phyloP scores from a whole-genome alignment of 2,329 filamentous ascomycete species.

The Trichoderma arundinaceum region DNA sequence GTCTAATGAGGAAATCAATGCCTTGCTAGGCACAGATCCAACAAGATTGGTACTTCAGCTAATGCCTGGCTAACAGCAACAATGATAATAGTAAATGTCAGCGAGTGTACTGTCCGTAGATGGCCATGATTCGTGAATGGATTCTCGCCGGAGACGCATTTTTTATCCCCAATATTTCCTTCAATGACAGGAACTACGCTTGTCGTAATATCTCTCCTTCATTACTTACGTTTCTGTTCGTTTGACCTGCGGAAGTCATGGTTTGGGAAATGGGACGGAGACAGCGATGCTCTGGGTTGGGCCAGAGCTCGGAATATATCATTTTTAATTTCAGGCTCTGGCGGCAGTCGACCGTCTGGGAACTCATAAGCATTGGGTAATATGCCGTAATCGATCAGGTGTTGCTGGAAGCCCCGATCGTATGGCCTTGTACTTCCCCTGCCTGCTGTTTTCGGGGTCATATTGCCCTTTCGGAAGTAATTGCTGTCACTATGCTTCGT shows the following conservation, averaged over 20 bases:
- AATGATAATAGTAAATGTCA: too few species aligned
- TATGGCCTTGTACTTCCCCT: constrained; percentile 35
- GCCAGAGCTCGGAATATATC: constrained; percentile 33
- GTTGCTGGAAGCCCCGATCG: constrained; percentile 35
- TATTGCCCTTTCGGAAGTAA: constrained; percentile 18
- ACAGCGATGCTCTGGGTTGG: constrained; percentile 42
- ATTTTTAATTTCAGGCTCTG: constrained; percentile 35
- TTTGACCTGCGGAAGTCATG: constrained; percentile 40
- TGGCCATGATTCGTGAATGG: constrained; percentile 46
- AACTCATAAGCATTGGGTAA: constrained; percentile 33
- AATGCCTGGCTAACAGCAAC: too few species aligned
- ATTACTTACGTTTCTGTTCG: constrained; percentile 39
- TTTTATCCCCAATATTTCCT: constrained; percentile 37
- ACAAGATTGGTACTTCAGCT: too few species aligned
- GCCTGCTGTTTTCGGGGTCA: constrained; percentile 27
- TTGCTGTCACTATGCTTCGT: constrained; percentile 23
- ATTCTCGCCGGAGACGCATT: constrained; percentile 38
- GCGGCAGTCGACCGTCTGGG: constrained; percentile 31
- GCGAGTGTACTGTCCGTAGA: constrained; percentile 46
- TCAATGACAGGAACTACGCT: constrained; percentile 44
- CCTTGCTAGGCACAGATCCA: too few species aligned
- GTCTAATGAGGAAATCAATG: too few species aligned
- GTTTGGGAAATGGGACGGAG: constrained; percentile 46
- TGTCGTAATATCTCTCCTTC: constrained; percentile 44
- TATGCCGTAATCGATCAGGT: constrained; percentile 34